These are phyloP conservation scores for Mikania micrantha DNA, from an alignment of 129 eudicot species.

Conservation along the genomic window DNA sequence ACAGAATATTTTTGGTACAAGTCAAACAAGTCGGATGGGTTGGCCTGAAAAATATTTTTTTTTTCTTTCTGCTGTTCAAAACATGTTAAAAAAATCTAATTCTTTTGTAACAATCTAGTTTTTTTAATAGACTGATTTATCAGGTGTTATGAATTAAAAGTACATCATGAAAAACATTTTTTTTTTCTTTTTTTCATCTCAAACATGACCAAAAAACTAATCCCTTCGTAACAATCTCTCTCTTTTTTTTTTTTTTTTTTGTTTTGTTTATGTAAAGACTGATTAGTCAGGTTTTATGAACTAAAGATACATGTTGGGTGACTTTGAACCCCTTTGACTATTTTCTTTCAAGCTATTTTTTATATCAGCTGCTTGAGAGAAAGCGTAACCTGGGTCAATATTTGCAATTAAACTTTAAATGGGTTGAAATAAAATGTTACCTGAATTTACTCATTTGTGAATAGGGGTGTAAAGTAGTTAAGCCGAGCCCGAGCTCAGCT, in stretches of 20 bases:
- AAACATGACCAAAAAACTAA: not conserved
- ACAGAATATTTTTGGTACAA: too few species aligned
- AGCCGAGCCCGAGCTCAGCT: too few species aligned
- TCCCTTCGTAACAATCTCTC: not conserved
- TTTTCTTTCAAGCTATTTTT: not conserved
- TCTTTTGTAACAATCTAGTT: too few species aligned
- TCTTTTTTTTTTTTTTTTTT: too few species aligned
- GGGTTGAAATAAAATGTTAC: not conserved
- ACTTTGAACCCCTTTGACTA: not conserved
- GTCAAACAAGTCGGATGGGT: not conserved
- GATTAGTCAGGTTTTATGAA: not conserved
- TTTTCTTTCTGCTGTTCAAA: too few species aligned
- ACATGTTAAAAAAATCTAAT: too few species aligned
- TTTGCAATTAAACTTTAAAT: not conserved
- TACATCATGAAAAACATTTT: too few species aligned
- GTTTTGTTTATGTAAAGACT: not conserved
- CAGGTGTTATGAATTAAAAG: too few species aligned
- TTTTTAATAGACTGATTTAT: too few species aligned
- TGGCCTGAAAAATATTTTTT: not conserved
- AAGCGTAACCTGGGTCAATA: not conserved
- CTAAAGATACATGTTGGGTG: not conserved
- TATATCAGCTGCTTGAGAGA: not conserved
- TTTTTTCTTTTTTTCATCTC: too few species aligned
- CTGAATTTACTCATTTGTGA: not conserved
- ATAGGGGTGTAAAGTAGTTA: too few species aligned